Evolutionary conservation across 2,329 filamentous ascomycete species (phyloP), one percentile per base, ranked within the genome.

Genomic region (Emergomyces africanus): DNA sequence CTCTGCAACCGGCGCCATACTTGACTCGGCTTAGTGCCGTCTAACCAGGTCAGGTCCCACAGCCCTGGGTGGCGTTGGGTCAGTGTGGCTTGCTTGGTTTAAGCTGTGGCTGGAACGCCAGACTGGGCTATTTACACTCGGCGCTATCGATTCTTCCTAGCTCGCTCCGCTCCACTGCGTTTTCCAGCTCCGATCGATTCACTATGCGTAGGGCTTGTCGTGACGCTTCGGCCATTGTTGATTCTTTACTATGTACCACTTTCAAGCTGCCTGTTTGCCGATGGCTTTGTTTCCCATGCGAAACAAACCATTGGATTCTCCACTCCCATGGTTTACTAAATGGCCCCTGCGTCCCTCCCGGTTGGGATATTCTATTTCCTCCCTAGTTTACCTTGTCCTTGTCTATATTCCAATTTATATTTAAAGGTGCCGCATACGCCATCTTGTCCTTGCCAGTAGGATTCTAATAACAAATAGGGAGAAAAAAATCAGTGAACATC

Each of bases 51-150:
- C 54, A 58, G 54, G 41, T 23, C 46, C 58, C 54, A 57, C 59
- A n/a, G 42, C 37, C 49, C 57, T 61, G 57, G 59, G 61, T 63
- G 61, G 61, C 61, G 59, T 46, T 25, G 39, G 23, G 25, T 18
- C 10, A 3, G 49, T 58, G 61, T 61, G 60, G 59, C 59, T 63
- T 60, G 46, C 60, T 55, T 35, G 54, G 49, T 25, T 15, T 5
- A 42, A 37, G 44, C 55, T 58, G 57, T 58, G 57, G 57, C 57
- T 58, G 48, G 46, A 50, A 20, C 57, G 15, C 46, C 10, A 12
- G 54, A 25, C 54, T 37, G 39, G 33, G 23, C 54, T 14, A 54
- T 54, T 41, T 54, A 20, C 37, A 54, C 37, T 54, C 53, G 53
- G 37, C 35, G 37, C 53, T 54, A 55, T 55, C 54, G 37, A 46